Evolutionary conservation across 345 rosid species (phyloP), one percentile per base, ranked within the genome.

Genomic region (Durio zibethinus): DNA sequence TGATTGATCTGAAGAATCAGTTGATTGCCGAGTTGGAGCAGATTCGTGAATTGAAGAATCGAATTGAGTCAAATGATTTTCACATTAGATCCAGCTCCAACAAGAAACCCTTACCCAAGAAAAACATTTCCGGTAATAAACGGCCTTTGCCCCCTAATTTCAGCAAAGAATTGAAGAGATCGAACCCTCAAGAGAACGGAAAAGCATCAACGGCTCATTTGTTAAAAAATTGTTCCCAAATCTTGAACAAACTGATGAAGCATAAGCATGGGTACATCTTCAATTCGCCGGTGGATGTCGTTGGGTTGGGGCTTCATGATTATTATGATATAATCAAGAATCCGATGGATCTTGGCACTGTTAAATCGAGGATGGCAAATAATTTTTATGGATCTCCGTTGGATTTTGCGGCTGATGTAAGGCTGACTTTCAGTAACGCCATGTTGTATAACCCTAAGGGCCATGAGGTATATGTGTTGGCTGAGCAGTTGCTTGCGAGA

Each of bases 301-400:
- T 79, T 1, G 88, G 88, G 0, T 2, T 89, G 80, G 84, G 89
- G 10, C 86, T 92, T 43, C 91, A 89, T 59, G 97, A 92, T 80
- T 92, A 92, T 59, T 61, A 78, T 10, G 84, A 86, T 21, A 82
- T 92, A 31, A 89, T 92, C 74, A 92, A 84, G 85, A 79, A 70
- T 20, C 97, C 97, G 0, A 92, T 92, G 94, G 97, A 92, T 90
- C 89, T 92, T 54, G 97, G 97, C 1, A 88, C 94, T 0, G 90
- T 92, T 0, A 90, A 89, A 76, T 62, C 82, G 63, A 92, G 84
- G 76, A 80, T 92, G 47, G 72, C 79, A 1, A 85, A 87, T 75
- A 81, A 88, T 16, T 42, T 84, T 48, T 92, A 90, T 54, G 78
- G 52, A 47, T 88, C 94, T 29, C 93, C 97, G 0, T 0, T 68